Conservation (phyloP, 2,329 filamentous ascomycete species). For the Paecilomyces fulvus region DNA sequence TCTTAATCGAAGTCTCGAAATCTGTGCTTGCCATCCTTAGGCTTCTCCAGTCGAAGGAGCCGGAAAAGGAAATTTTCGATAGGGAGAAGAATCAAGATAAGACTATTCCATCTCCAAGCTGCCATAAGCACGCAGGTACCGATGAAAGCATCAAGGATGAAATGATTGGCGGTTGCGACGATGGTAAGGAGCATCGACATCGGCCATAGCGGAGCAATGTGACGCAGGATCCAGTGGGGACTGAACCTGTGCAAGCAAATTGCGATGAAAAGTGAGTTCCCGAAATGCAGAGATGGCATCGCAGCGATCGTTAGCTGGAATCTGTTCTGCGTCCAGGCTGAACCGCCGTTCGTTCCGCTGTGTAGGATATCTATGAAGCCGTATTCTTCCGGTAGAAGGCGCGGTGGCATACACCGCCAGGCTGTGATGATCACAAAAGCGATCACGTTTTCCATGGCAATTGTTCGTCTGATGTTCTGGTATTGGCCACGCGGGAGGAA, state of each 20-base stretch:
- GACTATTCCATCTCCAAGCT: constrained; percentile 14
- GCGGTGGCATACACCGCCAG: constrained; percentile 43
- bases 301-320: constrained; percentile 43
- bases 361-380: constrained; percentile 43
- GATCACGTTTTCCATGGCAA: constrained; percentile 42
- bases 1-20: background rate
- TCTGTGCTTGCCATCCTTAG: background rate
- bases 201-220: constrained; percentile 37
- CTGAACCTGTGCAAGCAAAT: constrained; percentile 29
- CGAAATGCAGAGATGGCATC: constrained; percentile 44
- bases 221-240: constrained; percentile 29
- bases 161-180: constrained; percentile 60
- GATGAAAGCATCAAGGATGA: constrained; percentile 58
- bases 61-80: constrained; percentile 13
- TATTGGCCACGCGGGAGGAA: constrained; percentile 34
- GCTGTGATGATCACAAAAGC: constrained; percentile 41
- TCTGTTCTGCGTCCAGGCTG: constrained; percentile 37
- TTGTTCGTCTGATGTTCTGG: constrained; percentile 37
- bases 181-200: constrained; percentile 46
- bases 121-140: constrained; percentile 37
- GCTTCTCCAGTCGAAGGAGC: constrained; percentile 16
- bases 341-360: constrained; percentile 10
- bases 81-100: constrained; percentile 15
- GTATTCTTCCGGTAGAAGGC: constrained; percentile 35
- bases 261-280: constrained; percentile 23